Evolutionary conservation across 805 yeast genomes (phyloP), one percentile per base, ranked within the genome.

Genomic region (Grigorovia transvaalensis): DNA sequence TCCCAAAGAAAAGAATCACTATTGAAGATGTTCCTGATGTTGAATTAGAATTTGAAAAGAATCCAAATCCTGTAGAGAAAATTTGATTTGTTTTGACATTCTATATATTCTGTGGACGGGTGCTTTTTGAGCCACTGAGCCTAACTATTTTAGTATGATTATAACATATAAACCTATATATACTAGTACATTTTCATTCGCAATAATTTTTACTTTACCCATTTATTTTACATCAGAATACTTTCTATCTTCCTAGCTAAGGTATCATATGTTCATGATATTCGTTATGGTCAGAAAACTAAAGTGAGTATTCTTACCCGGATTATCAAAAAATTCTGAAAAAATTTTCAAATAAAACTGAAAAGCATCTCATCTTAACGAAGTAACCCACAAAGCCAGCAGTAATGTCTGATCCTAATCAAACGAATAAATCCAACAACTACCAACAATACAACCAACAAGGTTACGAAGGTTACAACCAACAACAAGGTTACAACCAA

Each of bases 1-100:
- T 69, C 47, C 73, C 74, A 51, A 74, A 72, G 66, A 72, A 73
- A 59, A 70, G 73, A 56, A 76, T 75, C 38, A 61, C 67, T 11
- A 74, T 75, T 52, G 78, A 75, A 56, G 76, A 73, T 47, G 74
- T 75, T 30, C 78, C 77, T 46, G 79, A 75, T 58, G 79, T 71
- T 50, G 79, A 75, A 57, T 57, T 75, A 49, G 60, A 67, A 48
- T 73, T 64, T 43, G 77, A 74, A 57, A 66, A 65, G 51, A 77
- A 81, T 58, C 80, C 85, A 33, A 73, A 70, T 55, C 71, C 71
- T 42, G 76, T 77, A 11, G 73, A 73, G 55, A 48, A 44, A 30
- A 13, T 33, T 33, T 33, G 15, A 13, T 33, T 33, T 33, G 15
- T 9, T 15, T 20, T 42, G 13, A 23, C 27, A 3, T 23, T 23